Percentiles rank a stretch among this genome's conserved stretches.
Evolutionary conservation across 495 filamentous ascomycete genomes (phyloP).

Genomic region (Penicillium malachiteum): DNA sequence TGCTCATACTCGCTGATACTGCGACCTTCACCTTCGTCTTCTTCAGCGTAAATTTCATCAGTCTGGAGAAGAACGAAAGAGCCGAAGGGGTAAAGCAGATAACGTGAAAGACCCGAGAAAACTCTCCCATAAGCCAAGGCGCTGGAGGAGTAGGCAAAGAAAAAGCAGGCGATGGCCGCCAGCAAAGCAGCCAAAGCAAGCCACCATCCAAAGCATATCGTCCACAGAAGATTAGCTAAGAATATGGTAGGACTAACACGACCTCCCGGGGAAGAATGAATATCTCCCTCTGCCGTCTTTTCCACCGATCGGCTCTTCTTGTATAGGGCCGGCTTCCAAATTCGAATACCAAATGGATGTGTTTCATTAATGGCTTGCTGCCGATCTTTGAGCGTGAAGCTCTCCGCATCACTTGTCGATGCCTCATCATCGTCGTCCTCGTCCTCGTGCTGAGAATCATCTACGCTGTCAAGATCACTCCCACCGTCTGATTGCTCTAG

Average conservation of each 20-base stretch:
- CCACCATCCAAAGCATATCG: constrained; percentile 95
- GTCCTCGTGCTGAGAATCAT: constrained; percentile 20
- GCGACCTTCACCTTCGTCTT: constrained; percentile 97
- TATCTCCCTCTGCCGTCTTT: constrained; percentile 93
- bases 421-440: constrained; percentile 47
- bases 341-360: constrained; percentile 96
- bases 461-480: constrained; percentile 22
- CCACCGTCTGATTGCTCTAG: constrained; percentile 28
- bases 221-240: constrained; percentile 88
- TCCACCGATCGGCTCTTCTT: constrained; percentile 97
- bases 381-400: constrained; percentile 78
- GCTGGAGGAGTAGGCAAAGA: constrained; percentile 75
- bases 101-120: constrained; percentile 78
- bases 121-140: constrained; percentile 84
- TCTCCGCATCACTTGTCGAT: constrained; percentile 73
- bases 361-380: constrained; percentile 99
- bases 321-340: constrained; percentile 98
- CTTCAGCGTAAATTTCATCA: constrained; percentile 91
- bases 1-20: constrained; percentile 99
- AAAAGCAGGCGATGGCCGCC: constrained; percentile 73
- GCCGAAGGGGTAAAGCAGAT: constrained; percentile 94
- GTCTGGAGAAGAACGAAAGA: constrained; percentile 90
- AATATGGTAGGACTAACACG: constrained; percentile 79
- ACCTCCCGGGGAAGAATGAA: constrained; percentile 91
- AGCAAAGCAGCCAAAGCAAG: constrained; percentile 72